These are phyloP conservation scores for Coemansia erecta DNA, from an alignment of 192 early-diverging fungal genomes.

Conservation along the genomic window DNA sequence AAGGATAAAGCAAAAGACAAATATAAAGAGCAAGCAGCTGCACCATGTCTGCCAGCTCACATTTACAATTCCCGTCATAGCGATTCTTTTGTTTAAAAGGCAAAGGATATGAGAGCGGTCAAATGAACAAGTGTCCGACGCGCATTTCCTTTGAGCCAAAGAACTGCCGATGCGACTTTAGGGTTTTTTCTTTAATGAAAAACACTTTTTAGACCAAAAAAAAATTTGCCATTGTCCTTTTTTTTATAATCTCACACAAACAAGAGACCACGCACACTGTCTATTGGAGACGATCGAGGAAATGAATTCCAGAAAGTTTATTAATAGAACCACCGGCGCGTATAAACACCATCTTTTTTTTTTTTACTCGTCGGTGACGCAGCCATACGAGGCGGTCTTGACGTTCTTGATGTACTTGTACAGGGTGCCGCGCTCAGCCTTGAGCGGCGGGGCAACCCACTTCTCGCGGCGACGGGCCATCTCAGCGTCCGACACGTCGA, in stretches of 20 bases:
- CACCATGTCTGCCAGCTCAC: too few relatives aligned
- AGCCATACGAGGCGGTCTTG: constrained; percentile 74
- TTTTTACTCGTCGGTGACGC: constrained; percentile 82
- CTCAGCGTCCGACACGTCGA: constrained; percentile 77
- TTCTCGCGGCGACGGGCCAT: constrained; percentile 62
- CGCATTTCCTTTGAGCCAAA: background rate
- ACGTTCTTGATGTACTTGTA: constrained; percentile 92
- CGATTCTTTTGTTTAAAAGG: background rate
- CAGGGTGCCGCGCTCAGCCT: constrained; percentile 85
- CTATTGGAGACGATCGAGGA: too few relatives aligned
- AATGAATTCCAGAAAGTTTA: background rate
- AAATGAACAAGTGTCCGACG: background rate
- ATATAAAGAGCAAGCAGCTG: background rate
- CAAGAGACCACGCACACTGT: background rate
- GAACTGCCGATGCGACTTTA: background rate
- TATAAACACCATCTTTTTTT: too few relatives aligned
- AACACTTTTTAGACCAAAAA: too few relatives aligned
- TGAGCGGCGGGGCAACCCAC: constrained; percentile 86
- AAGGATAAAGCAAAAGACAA: background rate
- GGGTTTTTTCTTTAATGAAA: background rate
- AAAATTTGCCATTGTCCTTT: background rate
- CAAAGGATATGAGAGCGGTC: background rate
- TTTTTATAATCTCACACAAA: background rate
- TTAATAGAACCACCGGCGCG: too few relatives aligned
- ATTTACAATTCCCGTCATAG: background rate